phyloP scores from a whole-genome alignment of 1,284 basidiomycete species.

The Gomphus bonarii region DNA sequence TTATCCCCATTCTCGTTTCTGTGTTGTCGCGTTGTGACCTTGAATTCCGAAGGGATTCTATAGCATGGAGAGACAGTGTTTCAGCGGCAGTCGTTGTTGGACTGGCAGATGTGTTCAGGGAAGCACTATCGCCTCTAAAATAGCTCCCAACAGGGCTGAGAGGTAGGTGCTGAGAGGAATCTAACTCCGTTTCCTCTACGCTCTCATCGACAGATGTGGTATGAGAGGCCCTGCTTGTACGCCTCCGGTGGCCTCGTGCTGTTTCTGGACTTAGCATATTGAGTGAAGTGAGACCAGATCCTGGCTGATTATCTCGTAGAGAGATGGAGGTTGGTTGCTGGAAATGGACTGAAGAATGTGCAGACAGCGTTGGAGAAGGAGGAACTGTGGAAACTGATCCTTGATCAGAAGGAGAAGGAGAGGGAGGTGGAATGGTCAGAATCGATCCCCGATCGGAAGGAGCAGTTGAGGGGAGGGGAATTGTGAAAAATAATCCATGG shows the following conservation, averaged over 20 bases:
- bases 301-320: slow-evolving; percentile 63
- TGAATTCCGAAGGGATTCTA: slow-evolving; percentile 19
- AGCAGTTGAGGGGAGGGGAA: neutral
- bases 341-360: slow-evolving; percentile 49
- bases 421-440: slow-evolving; percentile 20
- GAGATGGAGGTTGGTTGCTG: slow-evolving; percentile 37
- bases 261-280: slow-evolving; percentile 39
- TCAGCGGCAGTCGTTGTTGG: slow-evolving; percentile 11
- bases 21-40: slow-evolving; percentile 1
- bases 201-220: slow-evolving; percentile 28
- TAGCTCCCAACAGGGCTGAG: slow-evolving; percentile 23
- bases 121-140: slow-evolving; percentile 29
- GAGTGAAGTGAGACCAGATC: slow-evolving; percentile 46
- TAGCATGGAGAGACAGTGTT: slow-evolving; percentile 20
- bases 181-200: slow-evolving; percentile 30
- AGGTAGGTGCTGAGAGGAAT: slow-evolving; percentile 14
- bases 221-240: slow-evolving; percentile 27
- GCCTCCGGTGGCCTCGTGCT: slow-evolving; percentile 33
- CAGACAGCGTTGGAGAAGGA: slow-evolving; percentile 65
- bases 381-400: slow-evolving; percentile 26
- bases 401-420: neutral
- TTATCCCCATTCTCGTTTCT: slow-evolving; percentile 18
- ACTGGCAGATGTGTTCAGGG: slow-evolving; percentile 17
- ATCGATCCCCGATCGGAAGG: neutral
- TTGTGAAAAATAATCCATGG: slow-evolving; percentile 23